Conservation (phyloP, 2,329 filamentous ascomycete species). For the Microsporum audouinii region DNA sequence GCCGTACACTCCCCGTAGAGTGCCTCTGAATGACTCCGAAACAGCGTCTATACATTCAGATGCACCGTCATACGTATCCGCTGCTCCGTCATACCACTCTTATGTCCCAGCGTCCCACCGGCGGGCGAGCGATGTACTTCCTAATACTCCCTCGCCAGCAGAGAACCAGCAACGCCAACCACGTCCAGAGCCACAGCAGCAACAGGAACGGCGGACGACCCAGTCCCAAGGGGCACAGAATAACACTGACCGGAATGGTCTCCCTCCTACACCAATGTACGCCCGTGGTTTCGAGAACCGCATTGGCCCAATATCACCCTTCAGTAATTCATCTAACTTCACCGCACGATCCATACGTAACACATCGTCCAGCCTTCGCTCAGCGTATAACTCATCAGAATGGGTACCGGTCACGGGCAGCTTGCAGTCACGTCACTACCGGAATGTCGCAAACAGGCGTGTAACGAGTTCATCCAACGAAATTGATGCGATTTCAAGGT, state of each 20-base stretch:
- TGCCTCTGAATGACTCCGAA: slow-evolving; percentile 43
- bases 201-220: slow-evolving; percentile 22
- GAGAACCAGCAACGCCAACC: slow-evolving; percentile 10
- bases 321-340: slow-evolving; percentile 3
- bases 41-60: slow-evolving; percentile 55
- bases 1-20: slow-evolving; percentile 14
- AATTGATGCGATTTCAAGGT: slow-evolving; percentile 14
- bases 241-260: slow-evolving; percentile 7
- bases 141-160: not conserved
- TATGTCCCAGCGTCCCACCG: slow-evolving; percentile 11
- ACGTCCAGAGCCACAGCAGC: not conserved
- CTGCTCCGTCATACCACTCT: slow-evolving; percentile 54
- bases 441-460: slow-evolving; percentile 53
- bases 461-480: slow-evolving; percentile 30
- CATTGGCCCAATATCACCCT: slow-evolving; percentile 11
- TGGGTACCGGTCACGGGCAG: slow-evolving; percentile 48
- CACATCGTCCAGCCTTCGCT: slow-evolving; percentile 26
- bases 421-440: slow-evolving; percentile 50
- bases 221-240: not conserved
- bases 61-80: slow-evolving; percentile 58
- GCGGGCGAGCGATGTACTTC: slow-evolving; percentile 6
- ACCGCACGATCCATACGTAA: not conserved
- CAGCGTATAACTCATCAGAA: slow-evolving; percentile 46
- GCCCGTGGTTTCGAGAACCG: slow-evolving; percentile 37
- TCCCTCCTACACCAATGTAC: slow-evolving; percentile 28